Evolutionary conservation across 2,329 filamentous ascomycete genomes (phyloP).

Genomic region (Penicillium sp.): DNA sequence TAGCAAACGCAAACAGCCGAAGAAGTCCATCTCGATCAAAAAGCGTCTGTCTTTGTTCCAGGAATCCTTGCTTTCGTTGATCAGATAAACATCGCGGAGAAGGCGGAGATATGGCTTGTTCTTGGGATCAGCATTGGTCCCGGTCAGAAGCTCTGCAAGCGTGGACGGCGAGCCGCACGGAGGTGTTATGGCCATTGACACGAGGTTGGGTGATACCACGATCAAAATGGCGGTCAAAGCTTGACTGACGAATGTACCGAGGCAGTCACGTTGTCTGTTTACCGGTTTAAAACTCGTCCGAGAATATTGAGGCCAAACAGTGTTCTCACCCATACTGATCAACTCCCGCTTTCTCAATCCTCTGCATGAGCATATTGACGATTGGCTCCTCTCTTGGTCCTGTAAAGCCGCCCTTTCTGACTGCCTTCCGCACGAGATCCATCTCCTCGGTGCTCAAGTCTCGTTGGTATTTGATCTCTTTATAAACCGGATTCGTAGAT

Average conservation of each 20-base stretch:
- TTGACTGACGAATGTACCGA: constrained; percentile 13
- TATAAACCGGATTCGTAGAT: not conserved
- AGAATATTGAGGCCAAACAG: no score
- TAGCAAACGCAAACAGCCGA: constrained; percentile 10
- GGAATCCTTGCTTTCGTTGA: not conserved
- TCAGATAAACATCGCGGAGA: constrained; percentile 16
- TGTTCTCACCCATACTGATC: not conserved
- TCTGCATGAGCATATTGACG: constrained; percentile 22
- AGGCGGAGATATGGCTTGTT: constrained; percentile 14
- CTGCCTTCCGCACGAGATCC: constrained; percentile 11
- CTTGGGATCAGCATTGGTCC: constrained; percentile 2
- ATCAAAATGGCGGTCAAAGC: constrained; percentile 21
- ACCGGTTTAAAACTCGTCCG: not conserved
- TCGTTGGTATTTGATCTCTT: constrained; percentile 1
- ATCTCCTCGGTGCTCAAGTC: constrained; percentile 13
- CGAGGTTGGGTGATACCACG: constrained; percentile 20
- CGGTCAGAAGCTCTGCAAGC: constrained; percentile 13
- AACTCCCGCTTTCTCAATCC: not conserved
- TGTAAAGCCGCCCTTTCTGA: constrained; percentile 14
- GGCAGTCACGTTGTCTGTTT: not conserved
- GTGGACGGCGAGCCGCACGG: constrained; percentile 5
- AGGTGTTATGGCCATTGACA: constrained; percentile 12
- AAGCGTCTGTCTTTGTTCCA: constrained; percentile 1
- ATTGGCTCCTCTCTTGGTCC: constrained; percentile 6
- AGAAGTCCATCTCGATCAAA: constrained; percentile 14